Evolutionary conservation across 1,139 yeast genomes (phyloP).

Genomic region (Arxiozyma telluris): DNA sequence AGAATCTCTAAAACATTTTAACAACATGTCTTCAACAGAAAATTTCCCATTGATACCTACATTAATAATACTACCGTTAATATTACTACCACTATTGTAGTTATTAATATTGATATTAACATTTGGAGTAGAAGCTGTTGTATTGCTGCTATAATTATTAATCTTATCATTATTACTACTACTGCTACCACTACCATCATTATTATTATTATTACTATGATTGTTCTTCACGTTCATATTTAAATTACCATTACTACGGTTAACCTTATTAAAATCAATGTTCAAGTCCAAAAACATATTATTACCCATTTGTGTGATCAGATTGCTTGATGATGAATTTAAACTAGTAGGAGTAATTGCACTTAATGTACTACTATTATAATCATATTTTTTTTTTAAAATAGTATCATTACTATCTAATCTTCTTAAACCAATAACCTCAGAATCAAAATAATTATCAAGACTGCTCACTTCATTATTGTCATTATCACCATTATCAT

Average conservation of each 20-base stretch:
- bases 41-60: conserved; percentile 29
- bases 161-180: background rate
- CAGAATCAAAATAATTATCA: background rate
- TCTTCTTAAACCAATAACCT: background rate
- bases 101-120: background rate
- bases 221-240: background rate
- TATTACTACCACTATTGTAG: background rate
- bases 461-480: background rate
- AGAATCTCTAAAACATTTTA: conserved; percentile 41
- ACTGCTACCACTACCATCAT: background rate
- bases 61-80: background rate
- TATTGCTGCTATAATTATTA: background rate
- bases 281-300: conserved; percentile 1
- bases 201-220: background rate
- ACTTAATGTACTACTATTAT: background rate
- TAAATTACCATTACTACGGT: background rate
- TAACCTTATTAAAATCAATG: background rate
- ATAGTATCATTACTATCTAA: background rate
- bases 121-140: background rate
- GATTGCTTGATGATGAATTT: background rate
- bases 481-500: background rate
- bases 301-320: background rate
- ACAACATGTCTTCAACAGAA: conserved; percentile 28
- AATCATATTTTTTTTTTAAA: background rate
- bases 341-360: background rate